Percentiles rank a stretch among this genome's conserved stretches.
phyloP scores from a whole-genome alignment of 2,329 filamentous ascomycete genomes.

The Pestalotiopsis sp. region DNA sequence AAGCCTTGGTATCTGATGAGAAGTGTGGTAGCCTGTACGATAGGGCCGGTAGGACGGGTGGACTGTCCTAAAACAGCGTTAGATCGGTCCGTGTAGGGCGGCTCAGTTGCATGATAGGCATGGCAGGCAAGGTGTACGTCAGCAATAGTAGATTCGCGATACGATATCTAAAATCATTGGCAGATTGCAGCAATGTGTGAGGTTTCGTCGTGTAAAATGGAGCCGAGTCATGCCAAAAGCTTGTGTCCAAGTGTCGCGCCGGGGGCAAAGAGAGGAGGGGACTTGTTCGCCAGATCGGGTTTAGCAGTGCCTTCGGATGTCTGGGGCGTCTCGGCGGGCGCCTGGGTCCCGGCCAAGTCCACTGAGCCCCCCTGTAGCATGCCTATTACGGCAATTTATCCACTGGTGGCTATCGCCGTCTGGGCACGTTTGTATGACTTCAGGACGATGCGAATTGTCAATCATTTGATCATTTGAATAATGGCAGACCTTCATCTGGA shows the following conservation, averaged over 20 bases:
- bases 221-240: not conserved
- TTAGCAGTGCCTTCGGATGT: not conserved
- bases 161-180: not conserved
- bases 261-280: not conserved
- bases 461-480: too few relatives aligned
- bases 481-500: too few relatives aligned
- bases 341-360: not conserved
- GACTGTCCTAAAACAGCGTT: not conserved
- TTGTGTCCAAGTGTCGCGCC: not conserved
- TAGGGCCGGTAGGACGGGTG: not conserved
- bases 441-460: too few relatives aligned
- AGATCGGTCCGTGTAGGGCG: not conserved
- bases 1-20: not conserved
- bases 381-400: not conserved
- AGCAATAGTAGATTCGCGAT: not conserved
- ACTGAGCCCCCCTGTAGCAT: not conserved
- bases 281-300: constrained; percentile 1
- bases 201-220: not conserved
- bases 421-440: too few relatives aligned
- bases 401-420: too few relatives aligned
- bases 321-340: not conserved
- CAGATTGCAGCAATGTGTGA: not conserved
- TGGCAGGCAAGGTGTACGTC: not conserved
- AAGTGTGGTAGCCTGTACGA: not conserved
- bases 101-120: not conserved